Evolutionary conservation across 176 grass and related monocot species (phyloP), one percentile per base, ranked within the genome.

Genomic region (Carex littledalei): DNA sequence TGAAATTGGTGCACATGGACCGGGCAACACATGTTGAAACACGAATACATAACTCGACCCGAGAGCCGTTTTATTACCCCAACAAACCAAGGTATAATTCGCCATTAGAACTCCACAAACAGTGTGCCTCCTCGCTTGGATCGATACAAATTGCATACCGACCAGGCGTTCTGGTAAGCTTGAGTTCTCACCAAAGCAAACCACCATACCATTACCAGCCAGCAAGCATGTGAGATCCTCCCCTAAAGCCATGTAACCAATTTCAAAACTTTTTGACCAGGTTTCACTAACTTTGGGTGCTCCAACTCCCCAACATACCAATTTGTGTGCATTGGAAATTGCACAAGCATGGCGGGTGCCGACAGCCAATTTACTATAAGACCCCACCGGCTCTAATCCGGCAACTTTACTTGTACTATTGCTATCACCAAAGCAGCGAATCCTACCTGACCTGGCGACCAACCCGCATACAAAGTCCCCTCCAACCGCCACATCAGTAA

Each of bases 91-190:
- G 58, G 95, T 84, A 82, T 92, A 98, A 86, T 93, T 85, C 11
- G 84, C 89, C 95, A 90, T 98, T 74, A 95, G 82, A 63, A 95
- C 88, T 26, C 95, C 95, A 45, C 95, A 98, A 9, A 98, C 65
- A 20, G 78, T 84, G 67, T 90, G 74, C 15, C 95, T 88, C 29
- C 58, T 90, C 0, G 89, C 95, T 85, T 95, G 86, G 63, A 98
- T 89, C 2, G 92, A 86, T 0, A 98, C 89, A 43, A 98, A 98
- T 84, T 98, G 92, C 78, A 83, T 32, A 24, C 3, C 13, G 16
- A 58, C 35, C 12, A 93, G 63, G 5, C 13, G 0, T 16, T 32
- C 15, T 21, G 93, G 95, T 56, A 78, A 56, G 9, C 50, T 63
- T 3, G 87, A 79, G 67, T 83, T 81, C 43, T 86, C 75, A 16